These are phyloP conservation scores for Colletotrichum tropicale DNA, from an alignment of 2,329 filamentous ascomycete species.

Conservation along the genomic window DNA sequence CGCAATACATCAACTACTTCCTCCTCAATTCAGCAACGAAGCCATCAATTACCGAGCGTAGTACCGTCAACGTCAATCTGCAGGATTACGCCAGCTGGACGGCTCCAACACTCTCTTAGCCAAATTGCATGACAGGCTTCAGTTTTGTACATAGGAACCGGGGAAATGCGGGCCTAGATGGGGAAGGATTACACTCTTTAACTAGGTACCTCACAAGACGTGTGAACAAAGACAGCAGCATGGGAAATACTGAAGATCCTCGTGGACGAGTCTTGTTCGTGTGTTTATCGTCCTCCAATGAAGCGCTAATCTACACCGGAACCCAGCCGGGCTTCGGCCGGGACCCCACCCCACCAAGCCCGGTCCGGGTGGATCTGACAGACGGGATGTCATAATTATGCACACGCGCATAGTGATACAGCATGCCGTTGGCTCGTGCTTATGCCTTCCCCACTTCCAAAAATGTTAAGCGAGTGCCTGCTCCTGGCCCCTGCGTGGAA, in stretches of 20 bases:
- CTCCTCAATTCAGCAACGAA: constrained; percentile 27
- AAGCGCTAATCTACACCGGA: neutral
- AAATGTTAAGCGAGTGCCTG: neutral
- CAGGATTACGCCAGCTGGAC: constrained; percentile 2
- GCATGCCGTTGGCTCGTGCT: neutral
- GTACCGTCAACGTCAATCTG: constrained; percentile 5
- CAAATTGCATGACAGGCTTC: neutral
- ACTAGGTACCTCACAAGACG: neutral
- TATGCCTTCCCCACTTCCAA: neutral
- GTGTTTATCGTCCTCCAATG: neutral
- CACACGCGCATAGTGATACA: neutral
- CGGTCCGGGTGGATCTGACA: neutral
- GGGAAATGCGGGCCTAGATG: neutral
- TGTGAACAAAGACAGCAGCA: neutral
- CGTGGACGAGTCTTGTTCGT: neutral
- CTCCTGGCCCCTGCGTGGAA: neutral
- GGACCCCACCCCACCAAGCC: neutral
- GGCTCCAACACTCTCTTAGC: neutral
- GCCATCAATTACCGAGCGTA: neutral
- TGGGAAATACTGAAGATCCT: neutral
- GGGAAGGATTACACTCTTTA: neutral
- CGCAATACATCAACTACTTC: constrained; percentile 60
- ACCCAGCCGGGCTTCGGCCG: neutral
- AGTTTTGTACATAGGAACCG: neutral
- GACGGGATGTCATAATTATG: neutral